phyloP scores from a whole-genome alignment of 73 alveolate genomes.

The Effrenium voratum region DNA sequence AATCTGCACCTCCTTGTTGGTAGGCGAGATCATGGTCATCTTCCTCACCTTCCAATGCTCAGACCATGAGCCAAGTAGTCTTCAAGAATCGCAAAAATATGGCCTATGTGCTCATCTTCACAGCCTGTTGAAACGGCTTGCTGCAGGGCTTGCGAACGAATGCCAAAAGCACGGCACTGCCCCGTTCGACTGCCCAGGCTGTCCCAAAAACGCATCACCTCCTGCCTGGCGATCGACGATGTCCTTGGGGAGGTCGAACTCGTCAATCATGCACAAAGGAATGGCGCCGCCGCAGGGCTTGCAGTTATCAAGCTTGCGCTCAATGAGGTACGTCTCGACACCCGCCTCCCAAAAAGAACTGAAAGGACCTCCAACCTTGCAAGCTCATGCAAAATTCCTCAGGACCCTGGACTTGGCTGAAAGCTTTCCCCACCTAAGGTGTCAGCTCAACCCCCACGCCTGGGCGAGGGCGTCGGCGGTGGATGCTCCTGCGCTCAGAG shows the following conservation, averaged over 20 bases:
- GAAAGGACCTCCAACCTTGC: too few relatives aligned
- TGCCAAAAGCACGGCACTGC: too few relatives aligned
- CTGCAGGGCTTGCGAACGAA: too few relatives aligned
- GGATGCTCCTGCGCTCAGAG: constrained; percentile 21
- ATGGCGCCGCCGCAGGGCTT: constrained; percentile 95
- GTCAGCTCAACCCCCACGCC: neutral
- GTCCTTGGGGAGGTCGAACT: constrained; percentile 39
- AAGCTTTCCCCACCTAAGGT: too few relatives aligned
- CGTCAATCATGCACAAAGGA: constrained; percentile 94
- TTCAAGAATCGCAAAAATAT: too few relatives aligned
- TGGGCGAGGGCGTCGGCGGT: neutral
- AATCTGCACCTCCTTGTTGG: constrained; percentile 93
- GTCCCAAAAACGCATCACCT: too few relatives aligned
- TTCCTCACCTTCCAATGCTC: constrained; percentile 60
- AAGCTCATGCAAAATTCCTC: too few relatives aligned
- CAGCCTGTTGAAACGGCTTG: neutral
- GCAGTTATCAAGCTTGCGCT: constrained; percentile 94
- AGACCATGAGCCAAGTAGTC: too few relatives aligned
- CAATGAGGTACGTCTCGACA: constrained; percentile 83
- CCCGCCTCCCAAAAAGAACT: constrained; percentile 41
- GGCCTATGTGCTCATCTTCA: neutral
- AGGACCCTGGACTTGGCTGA: too few relatives aligned
- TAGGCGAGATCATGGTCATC: constrained; percentile 94
- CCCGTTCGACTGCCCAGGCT: too few relatives aligned
- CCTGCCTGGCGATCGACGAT: constrained; percentile 30